Percentiles rank a stretch among this genome's conserved stretches.
These are phyloP conservation scores for Chytriomyces sp. DNA, from an alignment of 192 early-diverging fungal species.

Conservation along the genomic window DNA sequence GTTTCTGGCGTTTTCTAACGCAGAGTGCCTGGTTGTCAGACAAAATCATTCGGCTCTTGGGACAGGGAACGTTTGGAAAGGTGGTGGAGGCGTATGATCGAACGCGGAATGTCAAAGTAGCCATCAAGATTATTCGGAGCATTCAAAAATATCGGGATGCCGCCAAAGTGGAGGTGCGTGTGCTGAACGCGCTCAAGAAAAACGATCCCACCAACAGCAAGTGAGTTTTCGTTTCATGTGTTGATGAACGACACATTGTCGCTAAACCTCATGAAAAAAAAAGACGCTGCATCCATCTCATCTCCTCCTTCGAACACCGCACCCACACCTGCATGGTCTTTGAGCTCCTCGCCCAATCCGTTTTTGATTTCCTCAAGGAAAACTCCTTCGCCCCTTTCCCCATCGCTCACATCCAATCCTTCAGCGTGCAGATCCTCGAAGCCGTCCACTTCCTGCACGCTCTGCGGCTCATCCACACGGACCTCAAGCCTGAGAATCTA, in stretches of 20 bases:
- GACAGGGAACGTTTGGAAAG: constrained; percentile 98
- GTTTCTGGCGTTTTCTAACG: not conserved
- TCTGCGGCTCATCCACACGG: constrained; percentile 88
- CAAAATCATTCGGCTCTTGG: constrained; percentile 80
- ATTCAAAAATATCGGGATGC: constrained; percentile 96
- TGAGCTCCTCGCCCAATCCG: constrained; percentile 80
- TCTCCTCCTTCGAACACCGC: constrained; percentile 81
- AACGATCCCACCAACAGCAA: constrained; percentile 79
- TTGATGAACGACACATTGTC: not conserved
- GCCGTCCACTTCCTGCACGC: constrained; percentile 92
- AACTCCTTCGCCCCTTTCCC: constrained; percentile 90
- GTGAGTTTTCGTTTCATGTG: constrained; percentile 51
- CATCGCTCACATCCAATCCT: constrained; percentile 76
- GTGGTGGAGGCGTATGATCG: constrained; percentile 88
- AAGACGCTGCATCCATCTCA: constrained; percentile 87
- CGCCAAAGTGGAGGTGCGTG: constrained; percentile 83
- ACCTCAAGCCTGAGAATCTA: constrained; percentile 79
- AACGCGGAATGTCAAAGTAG: constrained; percentile 41
- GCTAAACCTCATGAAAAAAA: not conserved
- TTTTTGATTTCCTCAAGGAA: constrained; percentile 96
- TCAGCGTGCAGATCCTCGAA: constrained; percentile 82
- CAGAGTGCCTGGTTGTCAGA: constrained; percentile 55
- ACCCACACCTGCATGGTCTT: constrained; percentile 99
- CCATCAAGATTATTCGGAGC: constrained; percentile 93
- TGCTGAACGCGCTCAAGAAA: constrained; percentile 77